Conservation (phyloP, 1,284 basidiomycete genomes). For the Waitea zeae region DNA sequence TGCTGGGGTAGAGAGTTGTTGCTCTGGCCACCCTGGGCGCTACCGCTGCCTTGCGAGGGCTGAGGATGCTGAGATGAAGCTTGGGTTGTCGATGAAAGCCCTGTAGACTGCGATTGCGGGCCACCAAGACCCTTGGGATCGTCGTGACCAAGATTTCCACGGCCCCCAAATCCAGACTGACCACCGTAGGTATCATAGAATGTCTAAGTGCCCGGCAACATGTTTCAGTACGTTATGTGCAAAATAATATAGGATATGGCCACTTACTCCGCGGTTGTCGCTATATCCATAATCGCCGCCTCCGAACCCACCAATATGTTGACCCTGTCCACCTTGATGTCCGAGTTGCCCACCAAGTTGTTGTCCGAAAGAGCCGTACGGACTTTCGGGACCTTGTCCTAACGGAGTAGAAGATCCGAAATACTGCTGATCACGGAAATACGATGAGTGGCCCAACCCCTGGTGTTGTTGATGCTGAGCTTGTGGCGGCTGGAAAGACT, state of each 20-base stretch:
- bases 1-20: slow-evolving; percentile 45
- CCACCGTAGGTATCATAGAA: slow-evolving; percentile 57
- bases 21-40: slow-evolving; percentile 34
- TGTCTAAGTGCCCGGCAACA: slow-evolving; percentile 23
- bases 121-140: slow-evolving; percentile 52
- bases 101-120: slow-evolving; percentile 22
- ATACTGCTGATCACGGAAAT: slow-evolving; percentile 55
- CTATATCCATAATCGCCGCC: slow-evolving; percentile 47
- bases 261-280: slow-evolving; percentile 42
- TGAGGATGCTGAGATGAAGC: slow-evolving; percentile 28
- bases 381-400: slow-evolving; percentile 40
- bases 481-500: slow-evolving; percentile 13
- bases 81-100: slow-evolving; percentile 32
- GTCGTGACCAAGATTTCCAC: slow-evolving; percentile 48
- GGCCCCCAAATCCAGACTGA: slow-evolving; percentile 39
- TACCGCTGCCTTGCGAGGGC: too few species aligned
- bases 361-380: slow-evolving; percentile 44
- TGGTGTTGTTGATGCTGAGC: slow-evolving; percentile 13
- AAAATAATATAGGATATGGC: not conserved
- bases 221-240: not conserved
- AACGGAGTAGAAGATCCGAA: slow-evolving; percentile 62
- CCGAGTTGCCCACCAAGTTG: slow-evolving; percentile 27
- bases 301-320: slow-evolving; percentile 41
- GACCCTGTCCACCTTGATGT: slow-evolving; percentile 31
- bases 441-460: slow-evolving; percentile 18